Percentiles rank a stretch among this genome's conserved stretches.
These are phyloP conservation scores for Phytopythium vexans DNA, from an alignment of 352 stramenopile genomes.

Conservation along the genomic window DNA sequence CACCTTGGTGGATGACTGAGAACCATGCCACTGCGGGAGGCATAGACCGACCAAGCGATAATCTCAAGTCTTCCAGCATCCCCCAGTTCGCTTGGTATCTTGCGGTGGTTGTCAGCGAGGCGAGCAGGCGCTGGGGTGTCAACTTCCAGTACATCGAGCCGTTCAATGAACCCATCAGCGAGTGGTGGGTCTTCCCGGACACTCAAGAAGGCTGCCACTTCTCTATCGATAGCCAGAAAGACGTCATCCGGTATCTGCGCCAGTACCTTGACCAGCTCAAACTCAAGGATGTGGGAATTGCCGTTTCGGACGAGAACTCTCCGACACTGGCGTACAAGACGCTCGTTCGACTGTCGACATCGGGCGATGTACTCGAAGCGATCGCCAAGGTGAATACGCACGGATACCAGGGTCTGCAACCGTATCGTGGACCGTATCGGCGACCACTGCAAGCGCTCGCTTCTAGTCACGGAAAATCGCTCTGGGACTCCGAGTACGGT, in stretches of 20 bases:
- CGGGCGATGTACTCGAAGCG: constrained; percentile 18
- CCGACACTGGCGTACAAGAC: constrained; percentile 28
- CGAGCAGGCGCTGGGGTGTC: constrained; percentile 40
- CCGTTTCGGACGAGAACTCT: constrained; percentile 56
- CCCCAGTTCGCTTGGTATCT: constrained; percentile 44
- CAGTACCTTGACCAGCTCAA: constrained; percentile 26
- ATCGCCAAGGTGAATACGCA: constrained; percentile 59
- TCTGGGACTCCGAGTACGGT: constrained; percentile 66
- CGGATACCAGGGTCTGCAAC: constrained; percentile 35
- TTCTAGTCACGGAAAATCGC: constrained; percentile 24
- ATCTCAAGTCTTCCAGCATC: constrained; percentile 49
- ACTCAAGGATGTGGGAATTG: constrained; percentile 25
- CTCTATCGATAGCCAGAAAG: constrained; percentile 32
- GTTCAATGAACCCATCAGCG: constrained; percentile 58
- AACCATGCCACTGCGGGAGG: constrained; percentile 49
- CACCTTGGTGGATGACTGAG: constrained; percentile 64
- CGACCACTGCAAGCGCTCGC: constrained; percentile 25
- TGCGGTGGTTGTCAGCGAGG: constrained; percentile 34
- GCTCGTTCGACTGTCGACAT: constrained; percentile 22
- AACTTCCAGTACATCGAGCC: constrained; percentile 52
- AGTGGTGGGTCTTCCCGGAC: constrained; percentile 43
- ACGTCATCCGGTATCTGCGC: constrained; percentile 36
- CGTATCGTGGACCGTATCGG: constrained; percentile 40
- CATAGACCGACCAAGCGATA: constrained; percentile 32
- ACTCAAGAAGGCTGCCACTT: constrained; percentile 57